A percentile compares a stretch with the other conserved stretches of the same genome.
phyloP scores from a whole-genome alignment of 176 grass and related monocot species.

The Oryza glumipatula region DNA sequence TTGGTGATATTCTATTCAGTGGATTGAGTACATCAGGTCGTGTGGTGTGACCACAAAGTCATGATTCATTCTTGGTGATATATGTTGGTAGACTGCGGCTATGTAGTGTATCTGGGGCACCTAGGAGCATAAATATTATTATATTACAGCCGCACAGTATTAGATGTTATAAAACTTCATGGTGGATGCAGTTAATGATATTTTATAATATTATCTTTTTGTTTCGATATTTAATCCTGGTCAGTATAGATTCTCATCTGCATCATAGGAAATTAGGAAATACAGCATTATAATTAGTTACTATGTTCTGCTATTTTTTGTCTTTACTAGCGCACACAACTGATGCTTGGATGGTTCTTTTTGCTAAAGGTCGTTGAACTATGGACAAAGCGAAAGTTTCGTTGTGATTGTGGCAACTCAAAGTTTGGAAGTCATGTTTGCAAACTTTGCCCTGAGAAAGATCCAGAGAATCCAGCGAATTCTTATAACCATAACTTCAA shows the following conservation, averaged over 20 bases:
- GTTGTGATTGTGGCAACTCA: conserved; percentile 94
- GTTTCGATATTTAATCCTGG: not conserved
- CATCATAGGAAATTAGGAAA: conserved; percentile 10
- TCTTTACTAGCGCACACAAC: not conserved
- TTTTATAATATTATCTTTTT: not conserved
- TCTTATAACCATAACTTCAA: conserved; percentile 95
- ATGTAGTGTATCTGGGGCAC: not conserved
- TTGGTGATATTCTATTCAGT: not conserved
- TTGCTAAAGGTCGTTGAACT: conserved; percentile 78
- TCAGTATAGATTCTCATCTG: conserved; percentile 22
- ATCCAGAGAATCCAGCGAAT: conserved; percentile 68
- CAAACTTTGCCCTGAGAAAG: conserved; percentile 85
- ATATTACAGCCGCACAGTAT: not conserved
- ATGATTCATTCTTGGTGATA: not conserved
- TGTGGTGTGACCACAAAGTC: not conserved
- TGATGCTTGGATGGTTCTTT: not conserved
- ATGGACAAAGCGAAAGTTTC: conserved; percentile 95
- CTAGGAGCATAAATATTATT: not conserved
- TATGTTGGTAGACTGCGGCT: not conserved
- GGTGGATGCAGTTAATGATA: not conserved
- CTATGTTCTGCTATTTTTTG: conserved; percentile 19
- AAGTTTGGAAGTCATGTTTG: conserved; percentile 77
- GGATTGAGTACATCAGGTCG: not conserved
- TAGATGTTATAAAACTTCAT: not conserved
- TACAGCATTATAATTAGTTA: conserved; percentile 7